Evolutionary conservation across 176 grass and related monocot genomes (phyloP), one percentile per base, ranked within the genome.

Genomic region (Aegilops tauschii): DNA sequence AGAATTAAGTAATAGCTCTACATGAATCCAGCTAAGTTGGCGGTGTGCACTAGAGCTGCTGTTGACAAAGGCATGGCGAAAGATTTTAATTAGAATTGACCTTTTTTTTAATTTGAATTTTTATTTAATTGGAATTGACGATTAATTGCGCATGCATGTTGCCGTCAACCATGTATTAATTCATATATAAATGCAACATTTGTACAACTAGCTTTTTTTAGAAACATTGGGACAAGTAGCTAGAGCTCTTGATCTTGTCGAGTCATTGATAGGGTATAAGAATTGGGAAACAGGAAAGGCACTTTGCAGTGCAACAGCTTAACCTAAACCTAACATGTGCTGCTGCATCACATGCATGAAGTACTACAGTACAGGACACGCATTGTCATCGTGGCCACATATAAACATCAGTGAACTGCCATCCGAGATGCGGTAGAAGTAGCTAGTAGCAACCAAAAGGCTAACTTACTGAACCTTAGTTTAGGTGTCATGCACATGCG

Each of bases 321-420:
- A 69, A 91, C 90, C 86, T 91, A 91, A 69, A 91, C 90, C 86
- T 91, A 91, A 88, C 90, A 91, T 40, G 82, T 88, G 81, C 59
- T 88, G 80, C 59, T 30, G 12, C 39, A 39, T 27, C 83, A 77
- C 83, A 65, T 73, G 81, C 27, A 34, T 34, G 20, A 21, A 13
- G 39, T 40, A 9, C 50, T 78, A 54, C 73, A 54, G 73, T 47
- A 79, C 17, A 63, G 9, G 36, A 21, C 58, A 90, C 79, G 67
- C 59, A 78, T 73, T 58, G 42, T 18, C 3, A 11, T 34, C 28
- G 16, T 54, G 5, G 72, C 72, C 42, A 50, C 72, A 30, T 68
- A 37, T 6, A 8, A 59, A 21, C 31, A 75, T 20, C 66, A 59
- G 84, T 25, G 10, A 71, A 65, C 30, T 21, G 65, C 40, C 85